Base-by-base conservation (phyloP, 768 basidiomycete species). In the Macrolepiota dolichaula region DNA sequence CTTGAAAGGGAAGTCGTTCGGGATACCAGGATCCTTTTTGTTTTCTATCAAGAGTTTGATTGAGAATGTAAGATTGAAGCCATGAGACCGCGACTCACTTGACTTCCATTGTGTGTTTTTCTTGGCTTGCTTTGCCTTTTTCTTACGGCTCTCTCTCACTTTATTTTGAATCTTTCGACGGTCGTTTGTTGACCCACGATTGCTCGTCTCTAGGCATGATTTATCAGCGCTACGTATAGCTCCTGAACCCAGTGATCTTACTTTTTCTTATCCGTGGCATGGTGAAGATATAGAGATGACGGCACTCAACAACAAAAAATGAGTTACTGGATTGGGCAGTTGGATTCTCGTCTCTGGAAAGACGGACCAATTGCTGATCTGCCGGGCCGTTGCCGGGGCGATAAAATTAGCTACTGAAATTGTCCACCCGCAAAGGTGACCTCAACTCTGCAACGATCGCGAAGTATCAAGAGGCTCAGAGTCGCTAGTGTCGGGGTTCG, bases 1-100 rank as follows among this genome's bases (percentile, higher is more conserved):
- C 75, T 96, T 98, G 81, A 88, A 95, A 3, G 93, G 94, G 76
- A 94, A 94, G 62, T 86, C 87, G 74, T 91, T 96, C 6, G 95
- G 95, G 65, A 97, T 94, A 49, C 95, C 95, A 32, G 91, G 93
- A 72, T 98, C 95, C 72, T 93, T 95, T 68, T 85, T 81, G 63
- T 87, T 85, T 73, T 91, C 91, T 91, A 64, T 2, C 44, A 12
- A 29, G 56, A 37, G 10, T 24, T 46, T 17, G 22, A 42, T 59
- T 27, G 63, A 35, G 5, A 1, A 22, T 11, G 50, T 53, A n/a
- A 25, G 27, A 25, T 40, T 47, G 44, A 54, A 52, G 68, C 53
- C 9, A 32, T 38, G 29, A 60, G 29, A 54, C 35, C 1, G 36
- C 47, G 32, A 81, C 87, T 67, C 70, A 94, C 94, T 91, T 56